Conservation (phyloP, 768 basidiomycete genomes). For the Leccinum sublutescens region DNA sequence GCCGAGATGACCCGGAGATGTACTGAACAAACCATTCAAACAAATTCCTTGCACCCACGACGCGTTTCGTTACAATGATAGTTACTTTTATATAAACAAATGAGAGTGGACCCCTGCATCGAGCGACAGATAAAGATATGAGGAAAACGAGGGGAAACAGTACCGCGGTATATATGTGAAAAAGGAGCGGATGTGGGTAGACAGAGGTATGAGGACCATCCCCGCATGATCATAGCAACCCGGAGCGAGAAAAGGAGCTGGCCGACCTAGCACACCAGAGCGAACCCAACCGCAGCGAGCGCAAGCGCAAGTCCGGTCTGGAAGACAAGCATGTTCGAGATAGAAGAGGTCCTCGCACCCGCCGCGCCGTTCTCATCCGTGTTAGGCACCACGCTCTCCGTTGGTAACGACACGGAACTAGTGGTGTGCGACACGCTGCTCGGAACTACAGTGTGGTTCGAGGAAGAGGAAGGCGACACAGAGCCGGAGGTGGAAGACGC, state of each 20-base stretch:
- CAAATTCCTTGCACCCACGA: neutral
- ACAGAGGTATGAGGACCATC: neutral
- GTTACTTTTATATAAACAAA: neutral
- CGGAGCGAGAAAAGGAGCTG: neutral
- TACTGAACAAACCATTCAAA: neutral
- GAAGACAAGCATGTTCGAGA: constrained; percentile 9
- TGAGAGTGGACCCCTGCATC: neutral
- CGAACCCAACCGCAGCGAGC: constrained; percentile 22
- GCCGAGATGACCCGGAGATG: too few relatives aligned
- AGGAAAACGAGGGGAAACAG: neutral
- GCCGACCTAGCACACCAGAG: constrained; percentile 14
- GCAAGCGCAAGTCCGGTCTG: constrained; percentile 18
- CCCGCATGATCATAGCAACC: neutral
- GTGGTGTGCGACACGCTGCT: neutral
- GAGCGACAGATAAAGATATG: neutral
- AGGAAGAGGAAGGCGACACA: neutral
- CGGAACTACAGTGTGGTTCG: neutral
- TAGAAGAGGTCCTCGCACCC: neutral
- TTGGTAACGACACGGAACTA: neutral
- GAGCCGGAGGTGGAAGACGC: neutral
- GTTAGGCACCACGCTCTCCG: neutral
- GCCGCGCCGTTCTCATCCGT: constrained; percentile 10
- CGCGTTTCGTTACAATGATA: neutral
- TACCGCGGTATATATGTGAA: neutral
- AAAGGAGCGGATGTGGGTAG: neutral